These are phyloP conservation scores for Penicillium sclerotiorum DNA, from an alignment of 2,329 filamentous ascomycete genomes.

Conservation along the genomic window DNA sequence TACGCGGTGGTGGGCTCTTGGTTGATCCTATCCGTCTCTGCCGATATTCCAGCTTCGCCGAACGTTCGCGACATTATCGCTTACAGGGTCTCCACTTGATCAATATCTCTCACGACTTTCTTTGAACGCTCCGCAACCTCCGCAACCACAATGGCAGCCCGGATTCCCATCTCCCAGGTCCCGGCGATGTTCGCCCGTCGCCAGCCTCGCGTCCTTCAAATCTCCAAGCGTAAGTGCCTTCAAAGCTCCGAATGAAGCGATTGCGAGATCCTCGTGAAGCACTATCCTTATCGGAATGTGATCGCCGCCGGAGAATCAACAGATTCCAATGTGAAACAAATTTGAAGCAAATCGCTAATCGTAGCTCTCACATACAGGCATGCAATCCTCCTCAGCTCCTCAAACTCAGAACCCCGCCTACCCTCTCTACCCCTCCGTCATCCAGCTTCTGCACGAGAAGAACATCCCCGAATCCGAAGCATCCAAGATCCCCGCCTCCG, in stretches of 20 bases:
- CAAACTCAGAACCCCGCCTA: slow-evolving; percentile 48
- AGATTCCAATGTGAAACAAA: background rate
- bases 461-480: slow-evolving; percentile 74
- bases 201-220: slow-evolving; percentile 33
- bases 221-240: slow-evolving; percentile 38
- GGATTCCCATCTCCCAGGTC: slow-evolving; percentile 35
- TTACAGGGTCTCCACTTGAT: slow-evolving; percentile 13
- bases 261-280: background rate
- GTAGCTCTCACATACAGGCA: slow-evolving; percentile 24
- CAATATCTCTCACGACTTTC: slow-evolving; percentile 13
- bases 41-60: slow-evolving; percentile 23
- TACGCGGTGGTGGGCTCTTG: slow-evolving; percentile 31
- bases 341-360: slow-evolving; percentile 10
- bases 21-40: slow-evolving; percentile 25
- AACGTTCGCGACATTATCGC: slow-evolving; percentile 22
- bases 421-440: slow-evolving; percentile 72
- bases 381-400: slow-evolving; percentile 37
- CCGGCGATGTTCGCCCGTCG: slow-evolving; percentile 38
- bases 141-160: slow-evolving; percentile 36
- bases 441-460: slow-evolving; percentile 77
- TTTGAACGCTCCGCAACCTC: slow-evolving; percentile 7
- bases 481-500: slow-evolving; percentile 80
- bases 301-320: background rate
- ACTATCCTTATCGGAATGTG: slow-evolving; percentile 3
- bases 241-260: slow-evolving; percentile 3